A percentile compares a stretch with the other conserved stretches of the same genome.
Evolutionary conservation across 2,329 filamentous ascomycete species (phyloP).

Genomic region (Nemania bipapillata): DNA sequence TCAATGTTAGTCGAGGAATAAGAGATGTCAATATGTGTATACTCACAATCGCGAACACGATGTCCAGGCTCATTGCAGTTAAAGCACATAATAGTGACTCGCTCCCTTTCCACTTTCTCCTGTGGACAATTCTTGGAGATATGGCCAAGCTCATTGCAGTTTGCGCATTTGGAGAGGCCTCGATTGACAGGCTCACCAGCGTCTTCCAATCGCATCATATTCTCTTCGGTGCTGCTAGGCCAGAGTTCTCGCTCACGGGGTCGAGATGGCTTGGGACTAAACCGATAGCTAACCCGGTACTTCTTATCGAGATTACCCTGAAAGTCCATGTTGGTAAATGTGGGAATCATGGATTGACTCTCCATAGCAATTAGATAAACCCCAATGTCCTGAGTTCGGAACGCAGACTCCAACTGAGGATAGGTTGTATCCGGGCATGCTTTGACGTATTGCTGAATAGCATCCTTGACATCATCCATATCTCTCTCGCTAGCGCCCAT

Average conservation of each 20-base stretch:
- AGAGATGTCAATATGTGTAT: background rate
- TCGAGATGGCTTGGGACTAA: conserved; percentile 66
- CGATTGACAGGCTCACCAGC: conserved; percentile 72
- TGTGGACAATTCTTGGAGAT: conserved; percentile 68
- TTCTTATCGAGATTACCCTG: conserved; percentile 74
- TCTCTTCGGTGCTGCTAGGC: conserved; percentile 69
- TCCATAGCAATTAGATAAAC: conserved; percentile 73
- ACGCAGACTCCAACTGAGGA: conserved; percentile 67
- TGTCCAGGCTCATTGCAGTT: conserved; percentile 74
- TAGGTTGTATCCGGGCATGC: conserved; percentile 68
- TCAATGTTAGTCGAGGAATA: conserved; percentile 33
- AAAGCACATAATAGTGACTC: conserved; percentile 66
- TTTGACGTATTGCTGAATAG: conserved; percentile 70
- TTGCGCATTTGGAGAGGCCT: conserved; percentile 68
- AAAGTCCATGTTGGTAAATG: conserved; percentile 76
- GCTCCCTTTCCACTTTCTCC: conserved; percentile 64
- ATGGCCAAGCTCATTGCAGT: conserved; percentile 74
- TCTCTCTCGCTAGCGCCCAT: conserved; percentile 65
- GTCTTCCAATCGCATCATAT: conserved; percentile 71
- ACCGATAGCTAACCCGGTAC: conserved; percentile 72
- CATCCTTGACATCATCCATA: conserved; percentile 71
- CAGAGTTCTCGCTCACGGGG: conserved; percentile 69
- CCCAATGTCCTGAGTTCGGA: conserved; percentile 65
- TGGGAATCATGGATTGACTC: conserved; percentile 63
- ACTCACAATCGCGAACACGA: conserved; percentile 74